Base-by-base conservation (phyloP, 371 early-diverging fungal species). In the Mortierella sp. region DNA sequence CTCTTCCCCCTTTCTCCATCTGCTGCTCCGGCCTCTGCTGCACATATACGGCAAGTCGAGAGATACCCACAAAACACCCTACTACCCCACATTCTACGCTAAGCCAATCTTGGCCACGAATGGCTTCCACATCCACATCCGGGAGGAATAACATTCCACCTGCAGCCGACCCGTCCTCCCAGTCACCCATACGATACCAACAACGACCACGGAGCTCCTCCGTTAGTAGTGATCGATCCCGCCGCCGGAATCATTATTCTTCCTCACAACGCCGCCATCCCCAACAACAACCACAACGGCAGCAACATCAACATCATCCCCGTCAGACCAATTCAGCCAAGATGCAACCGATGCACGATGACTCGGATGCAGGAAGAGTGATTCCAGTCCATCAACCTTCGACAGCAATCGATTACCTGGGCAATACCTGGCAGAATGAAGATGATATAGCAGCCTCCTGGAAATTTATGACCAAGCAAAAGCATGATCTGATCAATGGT, bases 401-500 rank as follows among this genome's bases (percentile, higher is more conserved):
- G 5, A 37, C 37, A 37, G 37, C 37, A 9, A 37, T 37, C 37
- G 37, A 37, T 9, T 37, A 37, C 37, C 37, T 37, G 37, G 37
- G 37, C 37, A 37, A 37, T 37, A 9, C 37, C 60, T 68, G 15
- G 75, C 75, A 77, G 37, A 37, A 9, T 9, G 37, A 37, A 37
- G 37, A 37, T 37, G 37, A 37, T 61, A 65, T 77, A 48, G 77
- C 77, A 0, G 69, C 65, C 0, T 72, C 72, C 6, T 77, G 77
- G 77, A 77, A 77, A 57, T 77, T 71, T 26, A 77, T 77, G 77
- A 77, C 77, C 6, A 77, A 72, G 9, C 37, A 37, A 37, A 37
- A 37, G 37, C 37, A 37, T 37, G 37, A 37, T 37, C 9, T 37
- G 37, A 37, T 37, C 37, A 37, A 91, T 56, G 90, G 91, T 15